Conservation (phyloP, 345 rosid species). For the Pugionium dolabratum region DNA sequence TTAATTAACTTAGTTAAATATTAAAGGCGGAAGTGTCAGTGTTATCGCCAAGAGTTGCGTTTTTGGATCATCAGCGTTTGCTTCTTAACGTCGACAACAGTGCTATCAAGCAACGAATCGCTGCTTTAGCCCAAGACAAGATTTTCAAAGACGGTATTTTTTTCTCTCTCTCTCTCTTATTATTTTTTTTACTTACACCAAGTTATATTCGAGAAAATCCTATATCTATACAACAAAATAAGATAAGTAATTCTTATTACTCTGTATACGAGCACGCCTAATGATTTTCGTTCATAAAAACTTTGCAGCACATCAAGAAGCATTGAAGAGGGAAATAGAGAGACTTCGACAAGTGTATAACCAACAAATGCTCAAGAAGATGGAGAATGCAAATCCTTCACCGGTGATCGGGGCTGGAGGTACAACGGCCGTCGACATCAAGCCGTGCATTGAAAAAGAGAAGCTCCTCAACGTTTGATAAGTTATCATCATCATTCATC, state of each 20-base stretch:
- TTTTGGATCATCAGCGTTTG: constrained; percentile 84
- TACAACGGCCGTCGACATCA: constrained; percentile 38
- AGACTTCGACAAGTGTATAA: constrained; percentile 73
- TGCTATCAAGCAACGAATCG: constrained; percentile 90
- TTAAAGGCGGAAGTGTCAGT: constrained; percentile 80
- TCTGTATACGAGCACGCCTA: constrained; percentile 22
- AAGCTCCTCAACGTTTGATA: constrained; percentile 47
- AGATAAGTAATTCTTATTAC: not conserved
- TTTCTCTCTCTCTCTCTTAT: no score
- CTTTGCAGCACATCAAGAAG: constrained; percentile 77
- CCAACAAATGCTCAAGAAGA: constrained; percentile 56
- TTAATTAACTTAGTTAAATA: not conserved
- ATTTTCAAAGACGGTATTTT: constrained; percentile 79
- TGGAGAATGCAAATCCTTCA: constrained; percentile 36
- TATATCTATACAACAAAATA: no score
- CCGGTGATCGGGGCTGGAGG: no score
- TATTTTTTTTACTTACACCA: no score
- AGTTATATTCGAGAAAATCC: no score
- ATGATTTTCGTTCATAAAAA: not conserved
- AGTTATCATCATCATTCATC: constrained; percentile 18
- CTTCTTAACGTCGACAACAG: constrained; percentile 80
- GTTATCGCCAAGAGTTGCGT: constrained; percentile 81
- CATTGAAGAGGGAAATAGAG: constrained; percentile 87
- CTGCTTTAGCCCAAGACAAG: constrained; percentile 92
- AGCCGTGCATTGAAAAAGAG: constrained; percentile 38